Evolutionary conservation across 371 early-diverging fungal genomes (phyloP).

Genomic region (Phascolomyces articulosus): DNA sequence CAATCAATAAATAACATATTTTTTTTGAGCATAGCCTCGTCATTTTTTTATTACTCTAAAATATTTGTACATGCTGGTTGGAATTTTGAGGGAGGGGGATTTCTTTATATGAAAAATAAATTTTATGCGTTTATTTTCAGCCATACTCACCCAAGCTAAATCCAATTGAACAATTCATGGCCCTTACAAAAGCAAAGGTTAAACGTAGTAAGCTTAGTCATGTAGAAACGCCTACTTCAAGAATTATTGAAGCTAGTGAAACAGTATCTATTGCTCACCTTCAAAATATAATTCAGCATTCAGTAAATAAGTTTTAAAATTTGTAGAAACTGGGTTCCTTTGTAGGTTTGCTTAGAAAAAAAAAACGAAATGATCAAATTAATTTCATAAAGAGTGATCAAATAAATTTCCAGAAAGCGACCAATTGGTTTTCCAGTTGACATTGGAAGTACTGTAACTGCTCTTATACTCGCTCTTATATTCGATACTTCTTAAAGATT

Average conservation of each 20-base stretch:
- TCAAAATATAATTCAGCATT: not conserved
- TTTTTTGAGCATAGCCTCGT: too few species aligned
- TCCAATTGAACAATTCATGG: not conserved
- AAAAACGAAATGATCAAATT: too few species aligned
- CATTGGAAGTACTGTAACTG: too few species aligned
- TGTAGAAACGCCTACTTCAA: not conserved
- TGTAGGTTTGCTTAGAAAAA: not conserved
- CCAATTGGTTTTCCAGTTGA: too few species aligned
- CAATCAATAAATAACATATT: too few species aligned
- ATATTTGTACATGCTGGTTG: too few species aligned
- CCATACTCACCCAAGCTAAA: slow-evolving; percentile 7
- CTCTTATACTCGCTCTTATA: not conserved
- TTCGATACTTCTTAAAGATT: too few species aligned
- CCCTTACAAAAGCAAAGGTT: slow-evolving; percentile 7
- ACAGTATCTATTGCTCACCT: not conserved
- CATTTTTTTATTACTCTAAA: too few species aligned
- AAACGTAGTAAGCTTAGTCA: slow-evolving; percentile 1
- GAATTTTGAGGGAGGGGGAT: too few species aligned
- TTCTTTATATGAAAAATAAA: too few species aligned
- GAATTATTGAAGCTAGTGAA: not conserved
- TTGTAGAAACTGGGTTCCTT: not conserved
- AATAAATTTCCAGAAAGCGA: too few species aligned
- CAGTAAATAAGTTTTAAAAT: not conserved
- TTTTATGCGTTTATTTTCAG: not conserved
- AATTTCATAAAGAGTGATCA: too few species aligned